Base-by-base conservation (phyloP, 768 basidiomycete genomes). In the Pluteus cervinus region DNA sequence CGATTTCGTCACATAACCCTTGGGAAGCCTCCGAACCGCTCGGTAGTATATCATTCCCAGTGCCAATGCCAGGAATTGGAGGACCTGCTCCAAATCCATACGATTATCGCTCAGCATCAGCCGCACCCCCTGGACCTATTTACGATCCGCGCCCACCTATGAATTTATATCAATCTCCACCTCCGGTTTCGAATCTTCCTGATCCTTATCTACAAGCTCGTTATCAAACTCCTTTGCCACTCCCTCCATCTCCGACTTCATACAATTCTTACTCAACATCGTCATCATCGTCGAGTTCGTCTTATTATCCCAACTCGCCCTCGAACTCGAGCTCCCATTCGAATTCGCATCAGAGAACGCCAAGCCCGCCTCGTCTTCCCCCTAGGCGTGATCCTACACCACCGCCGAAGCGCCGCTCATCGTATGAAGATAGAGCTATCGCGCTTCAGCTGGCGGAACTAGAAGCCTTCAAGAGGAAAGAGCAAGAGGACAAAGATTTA, bases 181-280 rank as follows among this genome's bases (percentile, higher is more conserved):
- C 28, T 15, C n/a, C 9, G 24, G 10, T 26, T 14, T 26, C 24
- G 18, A 56, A 60, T 18, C 38, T 64, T 5, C 65, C 62, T 2
- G 71, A 72, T 45, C 65, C 69, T 18, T 65, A 71, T 45, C 56
- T 69, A 7, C 51, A 60, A 24, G 55, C 53, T 15, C 69, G 76
- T 14, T 81, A 80, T 52, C 64, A 68, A 30, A 58, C 68, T 0
- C 75, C 79, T 11, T 56, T 79, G 11, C 76, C 76, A 3, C 61
- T 78, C 7, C 78, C 77, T n/a, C 57, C 36, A 26, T 9, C 11
- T 34, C 50, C 65, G 15, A n/a, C n/a, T n/a, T n/a, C n/a, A n/a
- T n/a, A n/a, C n/a, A n/a, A n/a, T n/a, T n/a, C n/a, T n/a, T n/a
- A n/a, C n/a, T n/a, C n/a, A n/a, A n/a, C n/a, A n/a, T n/a, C n/a